Base-by-base conservation (phyloP, 2,329 filamentous ascomycete species). In the Capronia coronata region DNA sequence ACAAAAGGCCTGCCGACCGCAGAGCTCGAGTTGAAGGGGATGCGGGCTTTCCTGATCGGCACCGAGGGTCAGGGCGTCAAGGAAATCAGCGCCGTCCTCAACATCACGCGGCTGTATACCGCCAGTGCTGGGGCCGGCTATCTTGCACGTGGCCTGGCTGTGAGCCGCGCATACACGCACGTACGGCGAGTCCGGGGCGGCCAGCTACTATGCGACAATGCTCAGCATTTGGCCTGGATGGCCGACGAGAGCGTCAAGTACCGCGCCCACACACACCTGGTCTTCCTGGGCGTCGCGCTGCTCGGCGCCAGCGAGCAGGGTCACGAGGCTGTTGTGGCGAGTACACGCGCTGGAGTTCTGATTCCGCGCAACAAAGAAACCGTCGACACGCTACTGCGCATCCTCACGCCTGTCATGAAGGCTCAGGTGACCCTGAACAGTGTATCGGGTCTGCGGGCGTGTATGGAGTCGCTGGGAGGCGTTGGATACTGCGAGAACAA, bases 1-100 rank as follows among this genome's bases (percentile, higher is more conserved):
- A 88, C 84, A 0, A 78, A 78, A 40, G 73, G 80, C 0, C 69
- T 89, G 0, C 84, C 85, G 0, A 88, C 85, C 0, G 85, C 84
- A 0, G 84, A 89, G 63, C 73, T 89, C 0, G 82, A 83, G 52
- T 71, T 86, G 2, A 69, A 74, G 13, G 74, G 71, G n/a, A 79
- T 79, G 72, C 75, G 82, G 1, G 82, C 71, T 2, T 82, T 82
- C 72, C 71, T 87, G 4, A 67, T 90, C 22, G 86, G 86, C 4
- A 67, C 75, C 2, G 75, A 84, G 54, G 84, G 84, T 1, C 68
- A 77, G 34, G 86, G 85, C 1, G 75, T 86, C 23, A 76, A 78
- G 19, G 82, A 86, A 58, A 85, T 89, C 51, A 74, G 77, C 32
- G 79, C 79, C 1, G 71, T 90, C 11, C 70, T 89, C 6, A 87